A percentile compares a stretch with the other conserved stretches of the same genome.
phyloP scores from a whole-genome alignment of 345 rosid genomes.

The Raphanus sativus region DNA sequence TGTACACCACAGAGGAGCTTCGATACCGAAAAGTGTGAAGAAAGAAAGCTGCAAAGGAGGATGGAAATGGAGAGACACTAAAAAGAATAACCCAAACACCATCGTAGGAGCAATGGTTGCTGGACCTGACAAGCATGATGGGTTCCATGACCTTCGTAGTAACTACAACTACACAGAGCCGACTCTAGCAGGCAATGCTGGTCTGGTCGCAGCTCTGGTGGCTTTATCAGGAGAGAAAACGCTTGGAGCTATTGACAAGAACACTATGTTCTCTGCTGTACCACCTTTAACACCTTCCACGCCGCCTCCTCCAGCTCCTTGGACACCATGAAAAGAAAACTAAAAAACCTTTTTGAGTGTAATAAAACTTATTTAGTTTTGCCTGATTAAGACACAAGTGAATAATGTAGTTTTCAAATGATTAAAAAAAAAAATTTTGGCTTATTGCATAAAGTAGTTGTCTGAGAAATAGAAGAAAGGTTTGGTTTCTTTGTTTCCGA shows the following conservation, averaged over 20 bases:
- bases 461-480: not conserved
- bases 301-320: conserved; percentile 96
- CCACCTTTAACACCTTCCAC: conserved; percentile 76
- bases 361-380: conserved; percentile 18
- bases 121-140: conserved; percentile 85
- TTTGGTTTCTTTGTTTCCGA: too few relatives aligned
- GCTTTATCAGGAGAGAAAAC: conserved; percentile 70
- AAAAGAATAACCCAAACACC: conserved; percentile 69
- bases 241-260: conserved; percentile 59
- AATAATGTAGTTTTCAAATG: conserved; percentile 5
- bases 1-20: conserved; percentile 90
- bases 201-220: conserved; percentile 83
- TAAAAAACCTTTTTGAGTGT: not conserved
- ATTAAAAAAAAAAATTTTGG: not conserved
- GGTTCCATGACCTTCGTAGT: conserved; percentile 58
- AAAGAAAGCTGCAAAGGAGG: conserved; percentile 81
- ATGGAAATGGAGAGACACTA: conserved; percentile 41
- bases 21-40: conserved; percentile 67
- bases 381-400: not conserved
- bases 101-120: conserved; percentile 98
- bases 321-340: conserved; percentile 63
- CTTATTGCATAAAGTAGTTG: not conserved
- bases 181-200: conserved; percentile 88
- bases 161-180: conserved; percentile 96
- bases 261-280: conserved; percentile 39